A percentile compares a stretch with the other conserved stretches of the same genome.
phyloP scores from a whole-genome alignment of 208 protist genomes.

The Leishmania arabica region DNA sequence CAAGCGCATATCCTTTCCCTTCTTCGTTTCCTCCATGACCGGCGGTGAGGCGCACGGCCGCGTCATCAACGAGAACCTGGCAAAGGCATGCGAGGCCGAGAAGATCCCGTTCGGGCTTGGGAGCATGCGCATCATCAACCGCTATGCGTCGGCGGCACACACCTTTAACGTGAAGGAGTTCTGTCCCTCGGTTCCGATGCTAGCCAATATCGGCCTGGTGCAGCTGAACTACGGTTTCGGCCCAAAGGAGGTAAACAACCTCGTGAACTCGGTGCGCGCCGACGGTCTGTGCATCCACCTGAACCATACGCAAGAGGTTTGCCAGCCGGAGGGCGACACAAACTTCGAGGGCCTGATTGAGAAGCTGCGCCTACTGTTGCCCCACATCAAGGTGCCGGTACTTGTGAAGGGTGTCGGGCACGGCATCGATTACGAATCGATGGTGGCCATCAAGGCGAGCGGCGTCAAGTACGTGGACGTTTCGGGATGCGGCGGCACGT shows the following conservation, averaged over 20 bases:
- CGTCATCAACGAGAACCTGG: slow-evolving; percentile 92
- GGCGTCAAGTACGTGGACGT: slow-evolving; percentile 91
- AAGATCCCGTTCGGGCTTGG: slow-evolving; percentile 89
- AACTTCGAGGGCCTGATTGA: slow-evolving; percentile 86
- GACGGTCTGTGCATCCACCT: slow-evolving; percentile 92
- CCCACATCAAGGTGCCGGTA: slow-evolving; percentile 86
- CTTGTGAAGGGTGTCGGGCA: slow-evolving; percentile 92
- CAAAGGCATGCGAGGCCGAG: slow-evolving; percentile 88
- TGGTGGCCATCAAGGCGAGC: slow-evolving; percentile 60
- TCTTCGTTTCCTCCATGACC: slow-evolving; percentile 92
- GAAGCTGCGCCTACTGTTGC: slow-evolving; percentile 73
- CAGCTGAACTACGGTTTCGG: slow-evolving; percentile 94
- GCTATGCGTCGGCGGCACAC: slow-evolving; percentile 76
- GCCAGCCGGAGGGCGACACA: slow-evolving; percentile 92
- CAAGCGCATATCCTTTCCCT: slow-evolving; percentile 79
- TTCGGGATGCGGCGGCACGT: slow-evolving; percentile 90
- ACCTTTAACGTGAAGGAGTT: slow-evolving; percentile 91
- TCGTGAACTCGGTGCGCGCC: slow-evolving; percentile 79
- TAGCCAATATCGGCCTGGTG: slow-evolving; percentile 92
- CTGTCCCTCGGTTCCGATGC: slow-evolving; percentile 90
- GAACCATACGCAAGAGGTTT: slow-evolving; percentile 91
- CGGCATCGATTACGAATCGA: slow-evolving; percentile 82
- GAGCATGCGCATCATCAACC: slow-evolving; percentile 92
- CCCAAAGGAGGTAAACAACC: slow-evolving; percentile 78
- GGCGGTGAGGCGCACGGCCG: slow-evolving; percentile 89